phyloP scores from a whole-genome alignment of 805 yeast species.

The Saccharomyces jurei region DNA sequence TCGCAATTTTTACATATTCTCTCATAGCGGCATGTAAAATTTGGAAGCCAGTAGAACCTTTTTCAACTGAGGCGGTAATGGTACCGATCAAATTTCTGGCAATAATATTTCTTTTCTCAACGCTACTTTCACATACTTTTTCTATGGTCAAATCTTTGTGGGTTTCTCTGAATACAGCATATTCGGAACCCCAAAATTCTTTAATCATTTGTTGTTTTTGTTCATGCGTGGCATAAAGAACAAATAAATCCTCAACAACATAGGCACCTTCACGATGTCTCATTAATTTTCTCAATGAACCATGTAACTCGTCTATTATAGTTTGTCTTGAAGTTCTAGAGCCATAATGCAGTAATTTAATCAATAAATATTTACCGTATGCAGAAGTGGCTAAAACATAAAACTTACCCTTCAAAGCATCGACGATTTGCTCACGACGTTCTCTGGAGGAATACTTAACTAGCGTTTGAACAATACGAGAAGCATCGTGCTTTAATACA shows the following conservation, averaged over 20 bases:
- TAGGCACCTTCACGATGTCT: constrained; percentile 97
- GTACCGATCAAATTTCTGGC: constrained; percentile 72
- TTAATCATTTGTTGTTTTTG: constrained; percentile 87
- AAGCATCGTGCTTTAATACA: constrained; percentile 92
- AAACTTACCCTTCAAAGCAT: constrained; percentile 63
- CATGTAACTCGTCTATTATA: constrained; percentile 80
- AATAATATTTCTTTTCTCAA: constrained; percentile 72
- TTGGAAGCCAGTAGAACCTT: constrained; percentile 94
- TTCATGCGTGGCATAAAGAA: constrained; percentile 72
- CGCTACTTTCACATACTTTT: constrained; percentile 56
- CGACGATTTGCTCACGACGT: constrained; percentile 63
- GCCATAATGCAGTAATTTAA: constrained; percentile 88
- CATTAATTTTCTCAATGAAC: constrained; percentile 83
- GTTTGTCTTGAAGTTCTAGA: constrained; percentile 67
- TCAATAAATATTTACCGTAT: constrained; percentile 85
- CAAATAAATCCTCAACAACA: constrained; percentile 87
- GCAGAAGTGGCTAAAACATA: constrained; percentile 83
- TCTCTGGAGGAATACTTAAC: constrained; percentile 78
- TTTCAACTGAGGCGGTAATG: constrained; percentile 82
- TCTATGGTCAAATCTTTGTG: constrained; percentile 55
- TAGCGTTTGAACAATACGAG: constrained; percentile 90
- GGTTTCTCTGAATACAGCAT: constrained; percentile 77
- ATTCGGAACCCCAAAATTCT: constrained; percentile 95
- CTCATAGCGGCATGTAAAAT: constrained; percentile 93
- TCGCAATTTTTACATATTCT: constrained; percentile 70